Conservation (phyloP, 768 basidiomycete genomes). For the Calocybe indica region DNA sequence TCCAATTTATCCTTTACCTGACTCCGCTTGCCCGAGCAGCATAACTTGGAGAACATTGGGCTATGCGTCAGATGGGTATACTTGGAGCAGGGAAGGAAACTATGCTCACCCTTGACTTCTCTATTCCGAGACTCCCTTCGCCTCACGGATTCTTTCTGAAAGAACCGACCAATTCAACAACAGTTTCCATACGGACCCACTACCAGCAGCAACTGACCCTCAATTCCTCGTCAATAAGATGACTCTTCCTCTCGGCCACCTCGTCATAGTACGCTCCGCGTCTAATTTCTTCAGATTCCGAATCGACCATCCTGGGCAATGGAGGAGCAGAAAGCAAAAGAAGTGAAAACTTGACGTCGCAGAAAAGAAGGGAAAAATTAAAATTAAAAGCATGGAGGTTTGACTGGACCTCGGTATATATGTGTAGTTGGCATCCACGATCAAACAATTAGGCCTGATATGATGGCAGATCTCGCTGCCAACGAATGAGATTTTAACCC, state of each 20-base stretch:
- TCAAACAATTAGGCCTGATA: too few relatives aligned
- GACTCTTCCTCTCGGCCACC: conserved; percentile 40
- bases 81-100: neutral
- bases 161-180: neutral
- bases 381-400: too few relatives aligned
- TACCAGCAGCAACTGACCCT: conserved; percentile 27
- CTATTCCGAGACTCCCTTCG: conserved; percentile 34
- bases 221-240: conserved; percentile 52
- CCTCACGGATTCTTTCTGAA: conserved; percentile 42
- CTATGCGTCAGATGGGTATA: neutral
- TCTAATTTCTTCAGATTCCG: conserved; percentile 8
- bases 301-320: conserved; percentile 1
- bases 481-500: too few relatives aligned
- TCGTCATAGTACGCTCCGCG: conserved; percentile 25
- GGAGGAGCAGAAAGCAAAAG: neutral
- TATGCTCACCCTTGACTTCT: conserved; percentile 43
- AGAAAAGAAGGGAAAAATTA: too few relatives aligned
- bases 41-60: conserved; percentile 40
- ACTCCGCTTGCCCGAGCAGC: conserved; percentile 75
- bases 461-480: too few relatives aligned
- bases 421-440: too few relatives aligned
- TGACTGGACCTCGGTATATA: too few relatives aligned
- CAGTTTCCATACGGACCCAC: neutral
- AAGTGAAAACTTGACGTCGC: neutral
- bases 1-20: conserved; percentile 25